These are phyloP conservation scores for Cercospora zeina DNA, from an alignment of 2,329 filamentous ascomycete species.

Conservation along the genomic window DNA sequence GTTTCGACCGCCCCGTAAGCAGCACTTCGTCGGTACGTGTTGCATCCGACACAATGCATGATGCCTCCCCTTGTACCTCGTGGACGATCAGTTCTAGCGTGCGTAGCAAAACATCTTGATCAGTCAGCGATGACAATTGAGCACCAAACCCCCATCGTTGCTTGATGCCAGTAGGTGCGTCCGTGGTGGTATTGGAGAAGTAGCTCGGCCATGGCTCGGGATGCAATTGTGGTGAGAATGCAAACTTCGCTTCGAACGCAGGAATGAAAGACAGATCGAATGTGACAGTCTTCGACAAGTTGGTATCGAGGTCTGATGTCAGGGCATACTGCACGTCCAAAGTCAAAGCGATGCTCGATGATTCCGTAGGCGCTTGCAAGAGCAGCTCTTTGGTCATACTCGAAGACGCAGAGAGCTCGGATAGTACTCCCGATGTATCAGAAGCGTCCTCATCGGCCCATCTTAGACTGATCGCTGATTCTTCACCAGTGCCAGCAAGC, in stretches of 20 bases:
- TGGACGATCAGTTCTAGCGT: slow-evolving; percentile 65
- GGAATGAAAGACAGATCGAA: slow-evolving; percentile 72
- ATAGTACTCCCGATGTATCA: slow-evolving; percentile 16
- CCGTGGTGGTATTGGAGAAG: slow-evolving; percentile 57
- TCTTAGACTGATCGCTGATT: slow-evolving; percentile 22
- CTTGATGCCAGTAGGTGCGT: slow-evolving; percentile 60
- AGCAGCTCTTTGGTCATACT: slow-evolving; percentile 22
- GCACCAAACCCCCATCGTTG: slow-evolving; percentile 81
- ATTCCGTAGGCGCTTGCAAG: slow-evolving; percentile 45
- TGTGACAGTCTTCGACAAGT: slow-evolving; percentile 70
- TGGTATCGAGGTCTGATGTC: slow-evolving; percentile 74
- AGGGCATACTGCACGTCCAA: slow-evolving; percentile 77
- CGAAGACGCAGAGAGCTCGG: slow-evolving; percentile 21
- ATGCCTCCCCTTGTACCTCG: slow-evolving; percentile 61
- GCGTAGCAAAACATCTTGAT: slow-evolving; percentile 61
- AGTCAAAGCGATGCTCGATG: slow-evolving; percentile 66
- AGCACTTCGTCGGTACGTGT: slow-evolving; percentile 15
- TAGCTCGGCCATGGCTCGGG: slow-evolving; percentile 80
- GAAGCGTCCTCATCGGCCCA: slow-evolving; percentile 38
- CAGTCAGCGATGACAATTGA: slow-evolving; percentile 71
- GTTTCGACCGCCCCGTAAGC: slow-evolving; percentile 23
- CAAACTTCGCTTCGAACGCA: slow-evolving; percentile 90
- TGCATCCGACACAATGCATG: slow-evolving; percentile 49
- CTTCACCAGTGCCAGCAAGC: slow-evolving; percentile 41
- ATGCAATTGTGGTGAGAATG: slow-evolving; percentile 78